Percentiles rank a stretch among this genome's conserved stretches.
phyloP scores from a whole-genome alignment of 2,329 filamentous ascomycete species.

The Botryotinia convoluta region DNA sequence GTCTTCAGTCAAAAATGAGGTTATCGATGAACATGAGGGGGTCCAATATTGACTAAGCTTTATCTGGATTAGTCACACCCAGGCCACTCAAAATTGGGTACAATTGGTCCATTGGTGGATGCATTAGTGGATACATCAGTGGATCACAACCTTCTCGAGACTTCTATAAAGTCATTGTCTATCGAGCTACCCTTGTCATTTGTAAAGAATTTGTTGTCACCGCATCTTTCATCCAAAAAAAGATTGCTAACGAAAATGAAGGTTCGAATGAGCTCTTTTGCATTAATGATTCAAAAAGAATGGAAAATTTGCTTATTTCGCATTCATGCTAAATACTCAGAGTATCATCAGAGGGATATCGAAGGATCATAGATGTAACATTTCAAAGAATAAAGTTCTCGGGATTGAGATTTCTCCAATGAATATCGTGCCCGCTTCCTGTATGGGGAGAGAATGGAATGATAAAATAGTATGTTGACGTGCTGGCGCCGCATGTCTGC shows the following conservation, averaged over 20 bases:
- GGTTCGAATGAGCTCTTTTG: not conserved
- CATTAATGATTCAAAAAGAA: too few species aligned
- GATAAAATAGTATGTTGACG: not conserved
- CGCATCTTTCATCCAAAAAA: not conserved
- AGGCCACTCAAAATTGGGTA: not conserved
- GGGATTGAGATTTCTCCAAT: not conserved
- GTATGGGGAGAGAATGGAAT: not conserved
- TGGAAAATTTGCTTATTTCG: not conserved
- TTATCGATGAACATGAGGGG: conserved; percentile 14
- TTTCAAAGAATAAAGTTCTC: not conserved
- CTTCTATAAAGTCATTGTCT: not conserved
- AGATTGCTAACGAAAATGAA: not conserved
- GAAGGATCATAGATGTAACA: not conserved
- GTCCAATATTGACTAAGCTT: not conserved
- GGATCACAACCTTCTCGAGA: not conserved
- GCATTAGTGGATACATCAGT: not conserved
- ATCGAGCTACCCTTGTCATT: not conserved
- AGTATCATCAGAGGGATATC: not conserved
- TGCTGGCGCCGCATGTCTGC: conserved; percentile 2
- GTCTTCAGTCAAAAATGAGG: not conserved
- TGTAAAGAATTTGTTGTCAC: conserved; percentile 8
- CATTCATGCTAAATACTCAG: not conserved
- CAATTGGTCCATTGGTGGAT: not conserved
- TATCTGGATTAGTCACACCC: not conserved
- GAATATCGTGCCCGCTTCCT: not conserved